phyloP scores from a whole-genome alignment of 2,329 filamentous ascomycete genomes.

The Pseudopithomyces maydicus region DNA sequence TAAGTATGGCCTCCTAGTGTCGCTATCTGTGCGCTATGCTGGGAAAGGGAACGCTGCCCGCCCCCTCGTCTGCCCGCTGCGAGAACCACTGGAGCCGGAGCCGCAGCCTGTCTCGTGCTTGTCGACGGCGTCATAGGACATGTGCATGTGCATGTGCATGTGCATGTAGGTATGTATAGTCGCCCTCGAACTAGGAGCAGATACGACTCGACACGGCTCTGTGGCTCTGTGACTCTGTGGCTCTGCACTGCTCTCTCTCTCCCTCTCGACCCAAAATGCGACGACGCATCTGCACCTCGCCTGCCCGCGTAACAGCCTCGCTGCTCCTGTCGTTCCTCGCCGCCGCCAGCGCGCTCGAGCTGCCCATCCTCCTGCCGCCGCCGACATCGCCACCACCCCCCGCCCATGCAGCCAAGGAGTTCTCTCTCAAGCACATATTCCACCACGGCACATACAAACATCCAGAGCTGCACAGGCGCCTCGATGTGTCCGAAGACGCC shows the following conservation, averaged over 20 bases:
- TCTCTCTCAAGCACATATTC: constrained; percentile 79
- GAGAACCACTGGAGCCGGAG: background rate
- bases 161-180: background rate
- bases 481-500: constrained; percentile 70
- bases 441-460: constrained; percentile 85
- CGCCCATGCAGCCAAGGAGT: constrained; percentile 29
- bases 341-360: constrained; percentile 51
- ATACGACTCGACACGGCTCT: background rate
- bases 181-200: background rate
- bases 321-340: constrained; percentile 71
- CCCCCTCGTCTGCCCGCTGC: background rate
- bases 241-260: background rate
- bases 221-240: background rate
- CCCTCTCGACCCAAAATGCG: constrained; percentile 26
- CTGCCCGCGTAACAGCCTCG: constrained; percentile 66
- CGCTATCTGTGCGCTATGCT: constrained; percentile 5
- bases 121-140: background rate
- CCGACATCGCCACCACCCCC: constrained; percentile 26
- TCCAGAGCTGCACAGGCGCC: constrained; percentile 75
- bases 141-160: too few relatives aligned
- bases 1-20: background rate
- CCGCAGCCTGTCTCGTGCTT: background rate
- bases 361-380: constrained; percentile 33
- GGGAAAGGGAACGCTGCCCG: constrained; percentile 1
- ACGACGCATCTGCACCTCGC: constrained; percentile 53